Evolutionary conservation across 2,329 filamentous ascomycete species (phyloP).

Genomic region (Neonectria faginata): DNA sequence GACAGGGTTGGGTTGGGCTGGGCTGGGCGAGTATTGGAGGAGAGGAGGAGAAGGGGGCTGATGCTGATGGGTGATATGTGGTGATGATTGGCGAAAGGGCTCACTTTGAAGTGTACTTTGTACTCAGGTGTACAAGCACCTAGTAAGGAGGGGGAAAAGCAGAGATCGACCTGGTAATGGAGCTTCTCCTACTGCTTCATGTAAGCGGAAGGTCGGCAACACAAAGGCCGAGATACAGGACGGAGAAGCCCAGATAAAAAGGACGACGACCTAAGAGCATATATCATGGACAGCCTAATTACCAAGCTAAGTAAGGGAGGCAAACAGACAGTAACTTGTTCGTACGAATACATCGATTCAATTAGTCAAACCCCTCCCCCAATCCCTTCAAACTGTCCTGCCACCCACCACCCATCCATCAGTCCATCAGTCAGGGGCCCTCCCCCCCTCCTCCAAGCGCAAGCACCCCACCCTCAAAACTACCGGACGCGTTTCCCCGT

Average conservation of each 20-base stretch:
- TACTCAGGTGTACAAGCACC: neutral
- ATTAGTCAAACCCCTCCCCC: no score
- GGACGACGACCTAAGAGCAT: slow-evolving; percentile 1
- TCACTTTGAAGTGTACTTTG: neutral
- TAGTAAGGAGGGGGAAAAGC: neutral
- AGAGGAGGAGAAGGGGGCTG: slow-evolving; percentile 1
- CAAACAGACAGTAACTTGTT: no score
- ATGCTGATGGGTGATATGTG: neutral
- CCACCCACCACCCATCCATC: slow-evolving; percentile 1
- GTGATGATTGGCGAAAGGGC: neutral
- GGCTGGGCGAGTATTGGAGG: slow-evolving; percentile 1
- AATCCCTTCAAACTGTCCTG: neutral
- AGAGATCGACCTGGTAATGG: no score
- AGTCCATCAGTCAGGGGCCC: slow-evolving; percentile 1
- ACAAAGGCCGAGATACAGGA: neutral
- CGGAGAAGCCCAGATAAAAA: neutral
- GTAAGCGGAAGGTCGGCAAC: neutral
- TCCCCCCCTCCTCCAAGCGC: neutral
- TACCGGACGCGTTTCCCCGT: slow-evolving; percentile 1
- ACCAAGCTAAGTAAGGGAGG: neutral
- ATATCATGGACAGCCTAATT: neutral
- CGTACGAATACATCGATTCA: neutral
- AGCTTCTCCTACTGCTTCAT: neutral
- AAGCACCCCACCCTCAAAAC: slow-evolving; percentile 1
- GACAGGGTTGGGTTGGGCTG: neutral